Evolutionary conservation across 164 flowering plant species (phyloP), one percentile per base, ranked within the genome.

Genomic region (Aristolochia contorta): DNA sequence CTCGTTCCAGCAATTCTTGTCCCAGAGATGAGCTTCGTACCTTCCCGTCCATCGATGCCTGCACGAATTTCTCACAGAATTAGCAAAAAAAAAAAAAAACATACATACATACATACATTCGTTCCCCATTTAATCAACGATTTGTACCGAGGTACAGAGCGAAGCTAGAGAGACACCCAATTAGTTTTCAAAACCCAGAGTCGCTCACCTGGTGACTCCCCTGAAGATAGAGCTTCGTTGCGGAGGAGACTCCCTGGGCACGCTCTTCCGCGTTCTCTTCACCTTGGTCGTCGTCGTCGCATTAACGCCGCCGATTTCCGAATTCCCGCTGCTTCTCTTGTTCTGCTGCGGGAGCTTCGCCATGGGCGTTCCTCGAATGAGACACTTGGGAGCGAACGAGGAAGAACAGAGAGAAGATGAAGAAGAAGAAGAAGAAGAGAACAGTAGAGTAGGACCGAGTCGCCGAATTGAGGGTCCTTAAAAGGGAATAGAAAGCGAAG

Each of bases 11-110:
- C 88, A 83, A 56, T 86, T 79, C 79, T 86, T 91, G 62, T 91
- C 97, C 97, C 97, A 91, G 57, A 91, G 67, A 82, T 91, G 97
- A 69, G 97, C 97, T 71, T 91, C 97, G 69, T 83, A 91, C 58
- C 97, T 69, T 5, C 96, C 96, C 0, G 94, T 88, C 94, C 97
- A 86, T 47, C 97, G 72, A 68, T 91, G 97, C 83, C 97, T 91
- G 62, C 43, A 37, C 12, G 7, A 10, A 37, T 6, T n/a, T n/a
- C n/a, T n/a, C n/a, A n/a, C n/a, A n/a, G n/a, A n/a, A n/a, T n/a
- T n/a, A n/a, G n/a, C n/a, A n/a, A n/a, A n/a, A n/a, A n/a, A n/a
- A n/a, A n/a, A n/a, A n/a, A n/a, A n/a, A n/a, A n/a, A n/a, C n/a
- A n/a, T n/a, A n/a, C n/a, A n/a, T n/a, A n/a, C n/a, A n/a, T n/a